phyloP scores from a whole-genome alignment of 257 asterid genomes.

The Nicotiana otophora region DNA sequence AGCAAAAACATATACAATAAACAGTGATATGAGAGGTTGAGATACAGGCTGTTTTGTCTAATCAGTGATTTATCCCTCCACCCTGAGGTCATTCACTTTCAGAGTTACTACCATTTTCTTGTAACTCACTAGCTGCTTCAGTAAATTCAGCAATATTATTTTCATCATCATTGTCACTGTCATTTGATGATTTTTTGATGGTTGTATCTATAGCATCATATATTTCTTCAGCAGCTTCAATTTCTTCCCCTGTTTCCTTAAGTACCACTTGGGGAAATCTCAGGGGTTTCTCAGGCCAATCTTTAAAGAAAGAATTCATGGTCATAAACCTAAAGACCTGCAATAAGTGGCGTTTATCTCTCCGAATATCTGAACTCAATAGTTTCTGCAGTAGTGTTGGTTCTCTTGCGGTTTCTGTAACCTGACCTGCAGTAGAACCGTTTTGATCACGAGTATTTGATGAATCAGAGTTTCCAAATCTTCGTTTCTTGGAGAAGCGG shows the following conservation, averaged over 20 bases:
- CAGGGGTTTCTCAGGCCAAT: constrained; percentile 44
- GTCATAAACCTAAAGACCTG: constrained; percentile 84
- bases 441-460: constrained; percentile 19
- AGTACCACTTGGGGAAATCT: constrained; percentile 54
- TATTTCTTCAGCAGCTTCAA: constrained; percentile 18
- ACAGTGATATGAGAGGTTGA: not conserved
- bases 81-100: constrained; percentile 14
- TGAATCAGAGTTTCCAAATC: constrained; percentile 23
- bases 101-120: not conserved
- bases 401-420: constrained; percentile 24
- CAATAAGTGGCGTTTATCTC: constrained; percentile 62
- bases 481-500: constrained; percentile 37
- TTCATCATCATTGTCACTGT: constrained; percentile 12
- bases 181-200: constrained; percentile 13
- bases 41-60: not conserved
- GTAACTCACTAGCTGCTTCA: not conserved
- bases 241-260: constrained; percentile 39
- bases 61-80: constrained; percentile 22
- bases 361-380: constrained; percentile 55
- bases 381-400: constrained; percentile 75
- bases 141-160: not conserved
- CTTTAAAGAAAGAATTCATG: constrained; percentile 65
- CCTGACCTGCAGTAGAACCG: constrained; percentile 20
- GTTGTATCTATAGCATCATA: constrained; percentile 4
- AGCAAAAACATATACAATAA: not conserved